Evolutionary conservation across 345 rosid genomes (phyloP).

Genomic region (Pugionium dolabratum): DNA sequence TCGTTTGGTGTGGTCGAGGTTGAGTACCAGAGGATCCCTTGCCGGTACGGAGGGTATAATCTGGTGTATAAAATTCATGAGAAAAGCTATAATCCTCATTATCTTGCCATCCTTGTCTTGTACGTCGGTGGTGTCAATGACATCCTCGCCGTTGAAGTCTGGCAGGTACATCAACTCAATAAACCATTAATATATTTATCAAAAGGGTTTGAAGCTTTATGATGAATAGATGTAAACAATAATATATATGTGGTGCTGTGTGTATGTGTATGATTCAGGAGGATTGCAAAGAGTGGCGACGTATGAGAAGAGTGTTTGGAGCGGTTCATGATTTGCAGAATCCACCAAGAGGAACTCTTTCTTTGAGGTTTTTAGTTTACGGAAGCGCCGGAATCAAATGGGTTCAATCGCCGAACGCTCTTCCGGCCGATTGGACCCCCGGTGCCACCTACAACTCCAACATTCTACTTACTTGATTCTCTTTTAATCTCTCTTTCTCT

Average conservation of each 20-base stretch:
- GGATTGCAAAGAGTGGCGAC: slow-evolving; percentile 60
- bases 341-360: slow-evolving; percentile 59
- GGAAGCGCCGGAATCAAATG: slow-evolving; percentile 53
- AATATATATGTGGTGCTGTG: neutral
- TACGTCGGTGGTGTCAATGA: slow-evolving; percentile 61
- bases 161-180: slow-evolving; percentile 50
- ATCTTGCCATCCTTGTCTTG: slow-evolving; percentile 62
- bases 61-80: slow-evolving; percentile 66
- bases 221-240: too few relatives aligned
- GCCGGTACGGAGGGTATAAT: slow-evolving; percentile 52
- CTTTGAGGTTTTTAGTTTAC: slow-evolving; percentile 55
- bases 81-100: slow-evolving; percentile 58
- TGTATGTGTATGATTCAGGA: slow-evolving; percentile 40
- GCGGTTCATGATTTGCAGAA: slow-evolving; percentile 63
- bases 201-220: too few relatives aligned
- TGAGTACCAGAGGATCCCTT: slow-evolving; percentile 69
- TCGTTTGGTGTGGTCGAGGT: slow-evolving; percentile 76
- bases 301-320: slow-evolving; percentile 75
- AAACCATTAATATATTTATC: neutral
- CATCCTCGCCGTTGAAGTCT: slow-evolving; percentile 57
- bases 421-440: slow-evolving; percentile 66
- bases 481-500: neutral
- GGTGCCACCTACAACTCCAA: slow-evolving; percentile 61
- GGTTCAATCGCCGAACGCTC: slow-evolving; percentile 52
- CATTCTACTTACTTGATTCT: slow-evolving; percentile 51